A percentile compares a stretch with the other conserved stretches of the same genome.
Conservation (phyloP, 2,329 filamentous ascomycete genomes). For the Pseudohalonectria lignicola region DNA sequence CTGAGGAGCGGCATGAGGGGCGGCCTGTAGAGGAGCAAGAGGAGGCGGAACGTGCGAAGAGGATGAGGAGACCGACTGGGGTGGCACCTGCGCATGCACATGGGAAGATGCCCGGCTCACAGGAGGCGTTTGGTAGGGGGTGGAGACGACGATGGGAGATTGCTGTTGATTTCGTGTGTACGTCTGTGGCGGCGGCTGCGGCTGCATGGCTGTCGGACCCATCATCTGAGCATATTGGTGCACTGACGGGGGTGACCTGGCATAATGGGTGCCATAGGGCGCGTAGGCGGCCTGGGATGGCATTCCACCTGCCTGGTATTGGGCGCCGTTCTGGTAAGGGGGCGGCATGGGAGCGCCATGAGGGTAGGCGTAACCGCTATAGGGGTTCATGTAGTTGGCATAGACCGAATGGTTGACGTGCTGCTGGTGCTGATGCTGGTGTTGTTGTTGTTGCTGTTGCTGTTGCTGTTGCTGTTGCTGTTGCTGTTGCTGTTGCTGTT, state of each 20-base stretch:
- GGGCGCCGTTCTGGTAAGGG: constrained; percentile 40
- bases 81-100: too few relatives aligned
- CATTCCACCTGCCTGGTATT: constrained; percentile 15
- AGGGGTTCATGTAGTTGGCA: constrained; percentile 37
- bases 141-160: constrained; percentile 35
- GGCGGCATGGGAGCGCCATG: constrained; percentile 35
- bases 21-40: neutral
- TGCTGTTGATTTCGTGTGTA: constrained; percentile 38
- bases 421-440: constrained; percentile 26
- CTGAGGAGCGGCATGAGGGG: neutral
- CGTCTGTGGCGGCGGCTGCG: constrained; percentile 20
- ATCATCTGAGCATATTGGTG: constrained; percentile 43
- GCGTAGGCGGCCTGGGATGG: constrained; percentile 26
- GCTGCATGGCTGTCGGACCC: constrained; percentile 26
- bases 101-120: too few relatives aligned
- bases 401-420: constrained; percentile 34
- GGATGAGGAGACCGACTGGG: too few relatives aligned
- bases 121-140: constrained; percentile 46
- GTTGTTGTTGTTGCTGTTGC: constrained; percentile 18
- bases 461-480: constrained; percentile 11
- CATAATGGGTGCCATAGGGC: constrained; percentile 34
- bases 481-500: constrained; percentile 13
- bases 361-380: constrained; percentile 36
- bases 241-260: constrained; percentile 38
- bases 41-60: too few relatives aligned